These are phyloP conservation scores for Neocallimastix lanati DNA, from an alignment of 192 early-diverging fungal species.

Conservation along the genomic window DNA sequence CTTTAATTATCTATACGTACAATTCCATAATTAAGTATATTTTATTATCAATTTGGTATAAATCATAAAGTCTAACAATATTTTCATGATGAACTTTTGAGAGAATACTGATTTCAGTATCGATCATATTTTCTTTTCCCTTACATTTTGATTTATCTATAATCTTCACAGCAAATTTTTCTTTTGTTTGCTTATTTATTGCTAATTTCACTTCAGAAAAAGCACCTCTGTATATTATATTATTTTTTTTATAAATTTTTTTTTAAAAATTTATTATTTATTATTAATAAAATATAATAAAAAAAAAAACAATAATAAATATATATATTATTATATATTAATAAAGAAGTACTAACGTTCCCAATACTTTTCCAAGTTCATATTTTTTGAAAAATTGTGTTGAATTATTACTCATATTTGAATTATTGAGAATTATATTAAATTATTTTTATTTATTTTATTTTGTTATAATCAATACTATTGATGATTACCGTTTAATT, in stretches of 20 bases:
- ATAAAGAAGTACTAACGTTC: too few relatives aligned
- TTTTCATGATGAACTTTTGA: conserved; percentile 66
- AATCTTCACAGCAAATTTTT: conserved; percentile 76
- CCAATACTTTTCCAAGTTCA: background rate
- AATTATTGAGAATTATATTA: background rate
- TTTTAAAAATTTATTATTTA: too few relatives aligned
- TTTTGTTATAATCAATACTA: too few relatives aligned
- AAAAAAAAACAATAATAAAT: too few relatives aligned
- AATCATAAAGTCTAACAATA: conserved; percentile 74
- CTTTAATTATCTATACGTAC: background rate
- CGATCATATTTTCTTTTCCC: conserved; percentile 71
- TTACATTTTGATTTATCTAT: conserved; percentile 70
- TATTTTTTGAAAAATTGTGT: background rate
- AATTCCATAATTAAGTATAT: conserved; percentile 28
- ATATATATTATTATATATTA: too few relatives aligned
- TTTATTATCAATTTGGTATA: background rate
- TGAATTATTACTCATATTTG: background rate
- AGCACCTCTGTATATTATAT: background rate
- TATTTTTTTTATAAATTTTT: too few relatives aligned
- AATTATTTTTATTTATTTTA: too few relatives aligned
- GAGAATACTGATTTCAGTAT: conserved; percentile 79
- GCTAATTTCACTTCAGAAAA: conserved; percentile 7
- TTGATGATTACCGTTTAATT: too few relatives aligned
- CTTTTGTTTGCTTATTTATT: conserved; percentile 38
- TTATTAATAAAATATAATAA: too few relatives aligned